These are phyloP conservation scores for Phialocephala sp. DNA, from an alignment of 2,329 filamentous ascomycete genomes.

Conservation along the genomic window DNA sequence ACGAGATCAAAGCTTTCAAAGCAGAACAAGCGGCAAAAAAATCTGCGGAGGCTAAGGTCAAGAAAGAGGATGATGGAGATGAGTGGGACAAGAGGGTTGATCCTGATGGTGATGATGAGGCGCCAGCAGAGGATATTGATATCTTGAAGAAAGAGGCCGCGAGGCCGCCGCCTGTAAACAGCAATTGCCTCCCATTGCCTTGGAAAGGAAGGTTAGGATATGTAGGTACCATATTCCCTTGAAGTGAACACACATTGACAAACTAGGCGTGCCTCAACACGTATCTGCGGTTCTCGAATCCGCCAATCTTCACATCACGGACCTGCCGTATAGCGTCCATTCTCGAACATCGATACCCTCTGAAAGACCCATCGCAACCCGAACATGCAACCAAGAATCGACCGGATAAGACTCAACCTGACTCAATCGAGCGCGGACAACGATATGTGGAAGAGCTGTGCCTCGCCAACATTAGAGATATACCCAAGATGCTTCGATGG, in stretches of 20 bases:
- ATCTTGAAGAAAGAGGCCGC: constrained; percentile 39
- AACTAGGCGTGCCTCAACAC: constrained; percentile 85
- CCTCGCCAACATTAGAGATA: constrained; percentile 80
- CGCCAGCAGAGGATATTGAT: constrained; percentile 38
- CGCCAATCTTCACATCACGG: constrained; percentile 86
- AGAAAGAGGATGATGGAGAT: constrained; percentile 37
- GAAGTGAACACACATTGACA: constrained; percentile 1
- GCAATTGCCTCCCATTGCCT: constrained; percentile 80
- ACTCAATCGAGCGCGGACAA: constrained; percentile 70
- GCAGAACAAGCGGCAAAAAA: constrained; percentile 42
- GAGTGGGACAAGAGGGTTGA: constrained; percentile 39
- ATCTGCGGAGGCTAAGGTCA: constrained; percentile 32
- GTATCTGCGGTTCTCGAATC: constrained; percentile 80
- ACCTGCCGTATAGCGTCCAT: constrained; percentile 93
- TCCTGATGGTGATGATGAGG: constrained; percentile 40
- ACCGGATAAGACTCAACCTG: constrained; percentile 74
- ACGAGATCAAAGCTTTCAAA: constrained; percentile 43
- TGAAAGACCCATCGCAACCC: constrained; percentile 75
- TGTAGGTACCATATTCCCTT: constrained; percentile 55
- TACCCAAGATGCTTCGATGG: constrained; percentile 87
- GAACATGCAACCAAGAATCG: constrained; percentile 86
- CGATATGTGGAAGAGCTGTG: constrained; percentile 79
- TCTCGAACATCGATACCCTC: constrained; percentile 83
- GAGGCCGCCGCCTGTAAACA: constrained; percentile 77
- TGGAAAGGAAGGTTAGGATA: constrained; percentile 92